Conservation (phyloP, 129 eudicot genomes). For the Tagetes erecta region DNA sequence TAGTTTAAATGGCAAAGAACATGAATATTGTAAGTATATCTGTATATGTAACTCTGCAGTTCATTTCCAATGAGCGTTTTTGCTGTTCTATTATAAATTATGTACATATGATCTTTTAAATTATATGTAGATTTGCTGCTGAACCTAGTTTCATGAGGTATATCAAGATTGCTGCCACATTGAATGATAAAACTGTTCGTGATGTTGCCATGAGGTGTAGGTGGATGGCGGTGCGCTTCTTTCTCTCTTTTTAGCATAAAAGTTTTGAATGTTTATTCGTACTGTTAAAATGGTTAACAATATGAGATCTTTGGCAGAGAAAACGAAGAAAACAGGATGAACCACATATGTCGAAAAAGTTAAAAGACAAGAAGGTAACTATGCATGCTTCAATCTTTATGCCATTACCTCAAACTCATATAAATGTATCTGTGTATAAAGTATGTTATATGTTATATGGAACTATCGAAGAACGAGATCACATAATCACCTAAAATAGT, state of each 20-base stretch:
- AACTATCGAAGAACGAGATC: background rate
- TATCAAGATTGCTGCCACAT: slow-evolving; percentile 79
- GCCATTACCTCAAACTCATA: background rate
- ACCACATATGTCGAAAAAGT: slow-evolving; percentile 51
- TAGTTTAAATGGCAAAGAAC: background rate
- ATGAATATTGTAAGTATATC: slow-evolving; percentile 10
- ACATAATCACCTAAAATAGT: background rate
- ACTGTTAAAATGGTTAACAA: slow-evolving; percentile 23
- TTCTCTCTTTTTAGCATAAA: background rate
- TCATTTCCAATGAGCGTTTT: background rate
- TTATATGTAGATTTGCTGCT: slow-evolving; percentile 54
- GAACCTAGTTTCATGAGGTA: slow-evolving; percentile 86
- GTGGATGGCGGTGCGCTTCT: slow-evolving; percentile 83
- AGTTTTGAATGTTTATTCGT: background rate
- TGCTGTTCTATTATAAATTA: background rate
- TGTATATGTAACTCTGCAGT: background rate
- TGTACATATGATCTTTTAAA: background rate
- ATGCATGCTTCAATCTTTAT: slow-evolving; percentile 9
- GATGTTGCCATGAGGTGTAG: slow-evolving; percentile 90
- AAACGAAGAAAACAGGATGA: slow-evolving; percentile 86
- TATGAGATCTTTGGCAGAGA: slow-evolving; percentile 54
- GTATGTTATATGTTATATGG: slow-evolving; percentile 4
- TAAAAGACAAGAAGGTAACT: slow-evolving; percentile 71
- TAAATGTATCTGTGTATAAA: background rate
- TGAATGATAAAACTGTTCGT: slow-evolving; percentile 90